Percentiles rank a stretch among this genome's conserved stretches.
phyloP scores from a whole-genome alignment of 2,329 filamentous ascomycete species.

The Talaromyces sp. region DNA sequence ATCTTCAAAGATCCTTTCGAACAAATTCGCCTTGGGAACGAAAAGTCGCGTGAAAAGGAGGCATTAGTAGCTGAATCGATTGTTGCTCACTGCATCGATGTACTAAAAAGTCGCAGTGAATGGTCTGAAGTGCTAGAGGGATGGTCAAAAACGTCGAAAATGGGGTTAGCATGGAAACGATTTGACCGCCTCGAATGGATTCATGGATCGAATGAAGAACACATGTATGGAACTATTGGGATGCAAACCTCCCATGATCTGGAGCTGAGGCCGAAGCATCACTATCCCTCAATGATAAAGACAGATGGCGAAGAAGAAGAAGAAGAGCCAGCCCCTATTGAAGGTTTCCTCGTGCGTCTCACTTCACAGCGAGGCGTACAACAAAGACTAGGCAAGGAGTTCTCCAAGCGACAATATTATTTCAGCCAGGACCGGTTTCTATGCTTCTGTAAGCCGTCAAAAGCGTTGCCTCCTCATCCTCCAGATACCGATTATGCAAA shows the following conservation, averaged over 20 bases:
- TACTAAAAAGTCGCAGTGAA: slow-evolving; percentile 55
- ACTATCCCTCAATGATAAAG: slow-evolving; percentile 56
- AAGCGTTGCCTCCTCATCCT: slow-evolving; percentile 57
- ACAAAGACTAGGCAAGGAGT: slow-evolving; percentile 57
- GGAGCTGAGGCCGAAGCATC: slow-evolving; percentile 62
- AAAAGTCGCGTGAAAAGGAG: slow-evolving; percentile 51
- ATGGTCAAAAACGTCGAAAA: slow-evolving; percentile 58
- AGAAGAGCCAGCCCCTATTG: slow-evolving; percentile 60
- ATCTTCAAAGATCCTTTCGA: slow-evolving; percentile 60
- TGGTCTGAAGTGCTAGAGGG: slow-evolving; percentile 58
- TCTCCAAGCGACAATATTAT: slow-evolving; percentile 65
- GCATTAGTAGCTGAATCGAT: slow-evolving; percentile 56
- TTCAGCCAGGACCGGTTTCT: slow-evolving; percentile 62
- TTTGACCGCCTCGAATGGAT: slow-evolving; percentile 69
- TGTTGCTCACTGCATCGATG: slow-evolving; percentile 56
- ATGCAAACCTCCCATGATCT: slow-evolving; percentile 66
- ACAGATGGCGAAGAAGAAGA: slow-evolving; percentile 38
- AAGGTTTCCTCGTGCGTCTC: slow-evolving; percentile 64
- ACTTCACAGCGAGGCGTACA: slow-evolving; percentile 62
- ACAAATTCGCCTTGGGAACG: slow-evolving; percentile 43
- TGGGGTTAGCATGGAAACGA: slow-evolving; percentile 66
- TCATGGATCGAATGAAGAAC: slow-evolving; percentile 61
- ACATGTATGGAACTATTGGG: slow-evolving; percentile 66
- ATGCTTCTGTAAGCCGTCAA: slow-evolving; percentile 60
- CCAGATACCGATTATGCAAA: slow-evolving; percentile 50